These are phyloP conservation scores for Metschnikowia kunwiensis DNA, from an alignment of 805 yeast genomes.

Conservation along the genomic window DNA sequence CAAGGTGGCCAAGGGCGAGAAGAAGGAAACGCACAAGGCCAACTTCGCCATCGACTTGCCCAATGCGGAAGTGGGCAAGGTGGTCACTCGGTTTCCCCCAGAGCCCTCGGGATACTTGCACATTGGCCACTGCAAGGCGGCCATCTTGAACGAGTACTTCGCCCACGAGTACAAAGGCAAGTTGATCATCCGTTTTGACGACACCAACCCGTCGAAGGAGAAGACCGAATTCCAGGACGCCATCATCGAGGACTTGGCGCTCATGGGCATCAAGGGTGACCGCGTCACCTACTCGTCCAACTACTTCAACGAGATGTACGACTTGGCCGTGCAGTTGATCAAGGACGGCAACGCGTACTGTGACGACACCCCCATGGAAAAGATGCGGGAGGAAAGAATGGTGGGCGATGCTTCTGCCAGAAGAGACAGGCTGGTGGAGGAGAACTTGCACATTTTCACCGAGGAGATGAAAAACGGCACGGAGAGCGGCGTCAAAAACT, in stretches of 20 bases:
- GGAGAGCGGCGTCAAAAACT: conserved; percentile 85
- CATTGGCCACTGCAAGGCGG: conserved; percentile 99
- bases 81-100: conserved; percentile 98
- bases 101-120: conserved; percentile 99
- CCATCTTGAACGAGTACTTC: conserved; percentile 92
- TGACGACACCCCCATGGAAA: conserved; percentile 92
- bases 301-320: conserved; percentile 90
- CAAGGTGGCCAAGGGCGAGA: conserved; percentile 51
- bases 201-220: conserved; percentile 97
- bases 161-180: conserved; percentile 96
- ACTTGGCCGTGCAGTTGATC: conserved; percentile 78
- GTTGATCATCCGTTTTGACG: conserved; percentile 94
- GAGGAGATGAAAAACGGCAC: conserved; percentile 94
- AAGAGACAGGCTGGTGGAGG: conserved; percentile 91
- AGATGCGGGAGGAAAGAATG: conserved; percentile 98
- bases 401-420: conserved; percentile 91
- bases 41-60: conserved; percentile 90
- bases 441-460: conserved; percentile 79
- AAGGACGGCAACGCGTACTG: conserved; percentile 96
- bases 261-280: conserved; percentile 93
- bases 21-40: conserved; percentile 89
- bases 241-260: conserved; percentile 84
- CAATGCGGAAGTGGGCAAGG: conserved; percentile 90
- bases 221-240: conserved; percentile 92
- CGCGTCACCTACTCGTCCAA: conserved; percentile 84